Evolutionary conservation across 192 early-diverging fungal species (phyloP), one percentile per base, ranked within the genome.

Genomic region (Dissophora ornata): DNA sequence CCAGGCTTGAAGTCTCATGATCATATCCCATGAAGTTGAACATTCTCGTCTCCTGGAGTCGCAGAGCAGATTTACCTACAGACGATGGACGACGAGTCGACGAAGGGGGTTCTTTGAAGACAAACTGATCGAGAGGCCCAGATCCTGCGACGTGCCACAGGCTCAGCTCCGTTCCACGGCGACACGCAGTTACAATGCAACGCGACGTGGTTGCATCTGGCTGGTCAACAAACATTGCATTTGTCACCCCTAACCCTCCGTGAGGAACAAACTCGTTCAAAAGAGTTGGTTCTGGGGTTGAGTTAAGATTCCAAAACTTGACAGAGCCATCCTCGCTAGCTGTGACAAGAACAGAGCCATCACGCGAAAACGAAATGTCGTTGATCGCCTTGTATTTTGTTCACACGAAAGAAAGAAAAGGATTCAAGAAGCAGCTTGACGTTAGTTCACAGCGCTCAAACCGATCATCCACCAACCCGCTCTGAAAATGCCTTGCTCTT

Each of bases 21-120:
- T 84, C 82, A 62, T 69, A 84, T 32, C 64, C 80, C 57, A 81
- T 57, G 59, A 77, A 75, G 71, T 84, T 84, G 62, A 84, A 84
- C 80, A 81, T 84, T 24, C 62, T 52, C 77, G 70, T 60, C 50
- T 79, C 77, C 34, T 59, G 66, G 32, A 59, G 63, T 33, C 59
- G 77, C 54, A 59, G 63, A n/a, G 57, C 66, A 19, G 63, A 24
- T 54, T 82, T 82, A 11, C 55, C 77, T 7, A 74, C 48, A 18
- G 75, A n/a, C n/a, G n/a, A 79, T 13, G 81, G 21, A n/a, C 75
- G 74, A 11, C 81, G 63, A 21, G 40, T 48, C 2, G 69, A 62
- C 16, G 79, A 61, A 8, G 79, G 82, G 0, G 82, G 82, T 15
- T 80, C 80, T 34, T 81, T 71, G 50, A 79, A 84, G 30, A 73